A percentile compares a stretch with the other conserved stretches of the same genome.
These are phyloP conservation scores for Plantago coronopus DNA, from an alignment of 305 asterid genomes.

Conservation along the genomic window DNA sequence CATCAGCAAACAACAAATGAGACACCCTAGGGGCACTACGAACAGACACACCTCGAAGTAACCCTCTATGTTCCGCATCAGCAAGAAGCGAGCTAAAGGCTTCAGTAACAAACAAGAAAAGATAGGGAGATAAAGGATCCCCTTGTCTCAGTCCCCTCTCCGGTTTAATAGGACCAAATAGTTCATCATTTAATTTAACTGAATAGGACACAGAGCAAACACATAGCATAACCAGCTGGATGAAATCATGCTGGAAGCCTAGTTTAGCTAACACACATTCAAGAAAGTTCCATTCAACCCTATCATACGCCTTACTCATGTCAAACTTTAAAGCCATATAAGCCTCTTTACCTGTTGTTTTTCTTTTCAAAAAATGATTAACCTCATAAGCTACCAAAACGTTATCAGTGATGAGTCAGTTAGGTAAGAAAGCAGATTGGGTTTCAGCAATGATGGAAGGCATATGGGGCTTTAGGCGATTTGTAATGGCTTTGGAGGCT, in stretches of 20 bases:
- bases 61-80: not conserved
- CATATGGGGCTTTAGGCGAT: not conserved
- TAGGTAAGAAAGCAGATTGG: not conserved
- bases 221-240: not conserved
- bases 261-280: not conserved
- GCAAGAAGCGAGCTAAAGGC: not conserved
- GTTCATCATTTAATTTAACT: not conserved
- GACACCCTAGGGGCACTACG: not conserved
- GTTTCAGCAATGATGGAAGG: not conserved
- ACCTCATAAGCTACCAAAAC: not conserved
- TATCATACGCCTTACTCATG: conserved; percentile 2
- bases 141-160: no score
- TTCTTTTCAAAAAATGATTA: no score
- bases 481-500: not conserved
- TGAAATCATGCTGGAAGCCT: not conserved
- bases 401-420: not conserved
- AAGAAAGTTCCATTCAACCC: not conserved
- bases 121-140: no score
- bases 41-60: not conserved
- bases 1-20: no score
- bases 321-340: not conserved
- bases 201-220: not conserved
- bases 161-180: not conserved
- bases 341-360: not conserved
- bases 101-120: no score